These are phyloP conservation scores for Eutypella sp. DNA, from an alignment of 2,329 filamentous ascomycete genomes.

Conservation along the genomic window DNA sequence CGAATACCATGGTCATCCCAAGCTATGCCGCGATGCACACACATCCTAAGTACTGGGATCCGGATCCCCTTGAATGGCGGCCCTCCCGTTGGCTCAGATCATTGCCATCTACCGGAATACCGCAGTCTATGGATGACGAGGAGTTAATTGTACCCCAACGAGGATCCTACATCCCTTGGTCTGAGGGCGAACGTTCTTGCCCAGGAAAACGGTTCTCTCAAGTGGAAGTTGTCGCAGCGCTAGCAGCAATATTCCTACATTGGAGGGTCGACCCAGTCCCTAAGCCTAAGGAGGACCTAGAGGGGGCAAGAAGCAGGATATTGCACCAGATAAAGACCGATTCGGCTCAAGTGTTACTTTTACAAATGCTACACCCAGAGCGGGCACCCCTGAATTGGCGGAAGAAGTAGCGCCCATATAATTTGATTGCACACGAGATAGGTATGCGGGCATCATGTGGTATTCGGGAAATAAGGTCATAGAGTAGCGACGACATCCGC, in stretches of 20 bases:
- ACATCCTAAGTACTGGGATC: constrained; percentile 15
- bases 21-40: constrained; percentile 16
- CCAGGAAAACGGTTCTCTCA: constrained; percentile 30
- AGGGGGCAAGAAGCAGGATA: not conserved
- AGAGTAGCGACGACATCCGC: too few species aligned
- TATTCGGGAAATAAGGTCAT: too few species aligned
- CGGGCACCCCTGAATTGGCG: constrained; percentile 5
- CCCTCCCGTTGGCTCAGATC: constrained; percentile 7
- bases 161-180: constrained; percentile 24
- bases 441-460: too few species aligned
- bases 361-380: constrained; percentile 10
- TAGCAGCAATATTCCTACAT: constrained; percentile 1
- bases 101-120: not conserved
- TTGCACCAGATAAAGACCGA: constrained; percentile 2
- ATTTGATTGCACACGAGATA: too few species aligned
- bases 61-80: constrained; percentile 14
- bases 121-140: constrained; percentile 6
- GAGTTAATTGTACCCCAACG: constrained; percentile 11
- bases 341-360: constrained; percentile 1
- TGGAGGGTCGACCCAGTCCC: not conserved
- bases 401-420: too few species aligned
- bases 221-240: constrained; percentile 24
- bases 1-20: constrained; percentile 9
- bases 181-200: constrained; percentile 26
- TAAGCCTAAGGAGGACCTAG: not conserved